Conservation (phyloP, 345 rosid species). For the Euphorbia lathyris region DNA sequence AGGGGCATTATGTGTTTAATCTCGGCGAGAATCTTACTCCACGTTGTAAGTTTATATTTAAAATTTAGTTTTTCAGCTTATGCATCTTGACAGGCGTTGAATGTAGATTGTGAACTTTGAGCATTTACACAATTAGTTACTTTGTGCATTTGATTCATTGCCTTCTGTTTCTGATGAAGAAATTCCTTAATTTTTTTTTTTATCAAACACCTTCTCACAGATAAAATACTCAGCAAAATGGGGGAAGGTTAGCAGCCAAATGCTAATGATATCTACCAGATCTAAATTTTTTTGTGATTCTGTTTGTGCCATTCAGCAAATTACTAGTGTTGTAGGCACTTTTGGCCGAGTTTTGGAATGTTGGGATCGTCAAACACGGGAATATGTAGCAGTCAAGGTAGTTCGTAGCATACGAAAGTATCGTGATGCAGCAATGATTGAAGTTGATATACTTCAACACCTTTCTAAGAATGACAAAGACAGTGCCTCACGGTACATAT, state of each 20-base stretch:
- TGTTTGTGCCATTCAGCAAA: constrained; percentile 60
- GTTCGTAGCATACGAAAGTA: constrained; percentile 62
- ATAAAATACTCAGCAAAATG: constrained; percentile 73
- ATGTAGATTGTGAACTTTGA: background rate
- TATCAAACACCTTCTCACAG: constrained; percentile 27
- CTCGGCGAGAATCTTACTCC: constrained; percentile 75
- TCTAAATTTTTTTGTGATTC: constrained; percentile 50
- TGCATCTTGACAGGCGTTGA: too few relatives aligned
- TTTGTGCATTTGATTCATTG: background rate
- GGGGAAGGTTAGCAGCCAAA: constrained; percentile 86
- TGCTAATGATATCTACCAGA: constrained; percentile 49
- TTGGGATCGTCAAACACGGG: constrained; percentile 68
- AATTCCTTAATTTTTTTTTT: background rate
- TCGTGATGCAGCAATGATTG: constrained; percentile 75
- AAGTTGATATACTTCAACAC: constrained; percentile 61
- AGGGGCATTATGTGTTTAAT: constrained; percentile 63
- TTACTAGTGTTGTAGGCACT: constrained; percentile 81
- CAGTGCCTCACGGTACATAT: constrained; percentile 43
- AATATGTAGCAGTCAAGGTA: constrained; percentile 65
- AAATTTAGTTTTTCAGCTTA: background rate
- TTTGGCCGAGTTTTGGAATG: constrained; percentile 87
- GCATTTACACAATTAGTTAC: background rate
- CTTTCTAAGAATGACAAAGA: constrained; percentile 52
- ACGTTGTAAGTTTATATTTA: constrained; percentile 45
- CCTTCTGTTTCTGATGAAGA: background rate